Percentiles rank a stretch among this genome's conserved stretches.
Evolutionary conservation across 2,329 filamentous ascomycete species (phyloP).

Genomic region (Cytospora mali): DNA sequence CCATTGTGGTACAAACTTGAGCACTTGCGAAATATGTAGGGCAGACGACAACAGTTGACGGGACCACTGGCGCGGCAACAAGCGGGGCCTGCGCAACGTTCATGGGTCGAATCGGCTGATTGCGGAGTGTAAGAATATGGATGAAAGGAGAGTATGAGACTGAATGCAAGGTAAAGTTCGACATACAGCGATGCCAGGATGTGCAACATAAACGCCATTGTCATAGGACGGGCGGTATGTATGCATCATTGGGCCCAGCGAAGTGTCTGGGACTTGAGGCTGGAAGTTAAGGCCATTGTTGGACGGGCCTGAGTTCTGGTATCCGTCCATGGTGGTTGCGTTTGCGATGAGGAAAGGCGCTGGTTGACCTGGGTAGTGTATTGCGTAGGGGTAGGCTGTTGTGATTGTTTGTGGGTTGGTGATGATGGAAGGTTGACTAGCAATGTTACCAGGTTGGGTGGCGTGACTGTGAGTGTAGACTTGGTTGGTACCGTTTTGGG

Average conservation of each 20-base stretch:
- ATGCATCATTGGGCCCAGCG: constrained; percentile 57
- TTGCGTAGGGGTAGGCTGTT: neutral
- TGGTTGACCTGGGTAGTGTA: constrained; percentile 12
- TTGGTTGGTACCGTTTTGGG: constrained; percentile 27
- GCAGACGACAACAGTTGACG: constrained; percentile 22
- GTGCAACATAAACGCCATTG: constrained; percentile 24
- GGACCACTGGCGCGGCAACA: neutral
- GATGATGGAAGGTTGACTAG: constrained; percentile 14
- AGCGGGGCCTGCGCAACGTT: constrained; percentile 20
- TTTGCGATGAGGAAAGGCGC: neutral
- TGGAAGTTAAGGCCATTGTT: constrained; percentile 55
- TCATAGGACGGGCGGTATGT: constrained; percentile 59
- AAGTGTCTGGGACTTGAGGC: constrained; percentile 61
- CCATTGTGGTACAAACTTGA: constrained; percentile 11
- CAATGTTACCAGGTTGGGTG: neutral
- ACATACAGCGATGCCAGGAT: constrained; percentile 27
- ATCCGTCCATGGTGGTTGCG: constrained; percentile 39
- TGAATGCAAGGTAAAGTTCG: constrained; percentile 35
- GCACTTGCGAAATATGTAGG: constrained; percentile 29
- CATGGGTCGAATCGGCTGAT: constrained; percentile 16
- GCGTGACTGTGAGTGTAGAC: constrained; percentile 27
- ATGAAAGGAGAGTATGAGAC: constrained; percentile 32
- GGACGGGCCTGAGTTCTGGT: constrained; percentile 47
- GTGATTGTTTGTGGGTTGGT: constrained; percentile 10
- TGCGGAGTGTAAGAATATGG: constrained; percentile 32